These are phyloP conservation scores for Gossypium trilobum DNA, from an alignment of 441 rosid species.

Conservation along the genomic window DNA sequence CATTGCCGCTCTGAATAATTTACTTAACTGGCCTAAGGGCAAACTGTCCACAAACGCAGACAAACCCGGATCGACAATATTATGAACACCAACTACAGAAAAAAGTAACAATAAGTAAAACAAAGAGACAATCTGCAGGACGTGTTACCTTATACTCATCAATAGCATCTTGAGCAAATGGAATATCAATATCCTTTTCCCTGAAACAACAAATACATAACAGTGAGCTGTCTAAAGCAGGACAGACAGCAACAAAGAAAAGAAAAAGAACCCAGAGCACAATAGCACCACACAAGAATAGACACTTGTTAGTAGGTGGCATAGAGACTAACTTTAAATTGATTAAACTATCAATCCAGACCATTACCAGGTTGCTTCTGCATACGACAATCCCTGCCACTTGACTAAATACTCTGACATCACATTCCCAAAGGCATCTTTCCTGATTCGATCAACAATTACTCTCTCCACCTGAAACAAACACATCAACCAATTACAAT, in stretches of 20 bases:
- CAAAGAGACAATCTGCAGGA: not conserved
- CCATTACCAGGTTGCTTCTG: conserved; percentile 95
- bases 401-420: conserved; percentile 91
- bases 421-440: conserved; percentile 61
- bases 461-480: conserved; percentile 77
- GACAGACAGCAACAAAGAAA: not conserved
- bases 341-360: conserved; percentile 1
- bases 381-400: conserved; percentile 99
- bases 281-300: not conserved
- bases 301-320: not conserved
- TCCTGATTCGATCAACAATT: conserved; percentile 75
- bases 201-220: conserved; percentile 33
- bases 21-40: not conserved
- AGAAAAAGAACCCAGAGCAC: not conserved
- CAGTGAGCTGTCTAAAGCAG: not conserved
- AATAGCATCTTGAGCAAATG: conserved; percentile 88
- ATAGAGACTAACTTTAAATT: conserved; percentile 4
- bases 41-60: not conserved
- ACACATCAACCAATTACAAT: conserved; percentile 18
- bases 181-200: conserved; percentile 91
- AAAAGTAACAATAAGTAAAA: not conserved
- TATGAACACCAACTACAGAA: not conserved
- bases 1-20: not conserved
- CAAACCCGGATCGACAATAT: not conserved
- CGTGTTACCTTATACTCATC: conserved; percentile 82